phyloP scores from a whole-genome alignment of 1,284 basidiomycete genomes.

The Bjerkandera adusta region DNA sequence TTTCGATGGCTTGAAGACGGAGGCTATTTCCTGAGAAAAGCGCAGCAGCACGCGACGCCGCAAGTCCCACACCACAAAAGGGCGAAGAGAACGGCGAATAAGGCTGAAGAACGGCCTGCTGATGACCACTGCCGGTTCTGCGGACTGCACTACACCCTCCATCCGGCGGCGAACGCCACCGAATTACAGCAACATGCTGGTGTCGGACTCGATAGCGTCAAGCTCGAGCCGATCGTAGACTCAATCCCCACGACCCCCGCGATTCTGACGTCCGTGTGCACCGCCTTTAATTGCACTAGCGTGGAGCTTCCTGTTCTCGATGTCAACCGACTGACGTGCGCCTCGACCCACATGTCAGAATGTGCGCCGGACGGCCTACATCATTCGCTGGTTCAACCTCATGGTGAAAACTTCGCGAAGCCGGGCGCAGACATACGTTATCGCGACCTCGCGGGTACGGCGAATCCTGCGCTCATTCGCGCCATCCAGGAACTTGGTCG shows the following conservation, averaged over 20 bases:
- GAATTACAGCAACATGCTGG: not conserved
- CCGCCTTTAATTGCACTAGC: not conserved
- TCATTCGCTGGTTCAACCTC: not conserved
- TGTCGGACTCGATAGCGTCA: not conserved
- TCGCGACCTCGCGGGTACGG: constrained; percentile 20
- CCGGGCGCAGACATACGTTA: not conserved
- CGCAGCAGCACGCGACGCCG: not conserved
- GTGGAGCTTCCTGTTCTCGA: constrained; percentile 25
- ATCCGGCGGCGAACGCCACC: constrained; percentile 1
- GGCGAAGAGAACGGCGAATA: not conserved
- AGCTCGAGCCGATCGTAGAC: constrained; percentile 8
- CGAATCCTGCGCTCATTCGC: constrained; percentile 23
- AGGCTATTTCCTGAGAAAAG: constrained; percentile 42
- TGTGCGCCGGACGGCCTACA: not conserved
- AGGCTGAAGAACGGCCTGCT: constrained; percentile 1
- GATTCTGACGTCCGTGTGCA: not conserved
- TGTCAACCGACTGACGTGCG: constrained; percentile 18
- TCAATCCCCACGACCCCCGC: not conserved
- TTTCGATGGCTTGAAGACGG: constrained; percentile 57
- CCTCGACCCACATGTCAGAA: not conserved
- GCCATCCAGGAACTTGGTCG: constrained; percentile 20
- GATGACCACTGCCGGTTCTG: constrained; percentile 12
- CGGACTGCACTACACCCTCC: constrained; percentile 11
- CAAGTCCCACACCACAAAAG: not conserved
- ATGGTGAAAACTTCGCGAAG: not conserved